Evolutionary conservation across 257 asterid species (phyloP).

Genomic region (Leptodermis oblonga): DNA sequence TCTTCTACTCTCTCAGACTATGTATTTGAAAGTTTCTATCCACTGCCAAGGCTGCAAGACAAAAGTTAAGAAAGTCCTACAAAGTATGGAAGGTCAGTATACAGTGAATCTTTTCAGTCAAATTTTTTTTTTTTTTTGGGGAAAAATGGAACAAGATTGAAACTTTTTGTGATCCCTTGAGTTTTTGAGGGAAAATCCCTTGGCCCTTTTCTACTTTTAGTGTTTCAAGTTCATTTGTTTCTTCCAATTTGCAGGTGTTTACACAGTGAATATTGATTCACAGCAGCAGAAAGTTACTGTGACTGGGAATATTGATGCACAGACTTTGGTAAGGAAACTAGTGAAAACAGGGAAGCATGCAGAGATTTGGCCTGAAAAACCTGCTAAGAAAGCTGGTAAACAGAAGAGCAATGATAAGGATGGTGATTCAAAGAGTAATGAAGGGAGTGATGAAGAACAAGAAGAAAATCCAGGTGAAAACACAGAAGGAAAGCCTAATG

Average conservation of each 20-base stretch:
- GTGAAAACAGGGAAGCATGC: constrained; percentile 64
- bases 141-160: not conserved
- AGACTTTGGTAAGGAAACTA: constrained; percentile 56
- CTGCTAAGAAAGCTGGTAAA: constrained; percentile 37
- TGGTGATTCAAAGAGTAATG: constrained; percentile 22
- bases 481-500: constrained; percentile 21
- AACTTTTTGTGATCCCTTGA: not conserved
- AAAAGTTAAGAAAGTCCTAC: constrained; percentile 76
- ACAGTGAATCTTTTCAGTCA: not conserved
- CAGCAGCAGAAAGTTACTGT: constrained; percentile 74
- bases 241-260: constrained; percentile 50
- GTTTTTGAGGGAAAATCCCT: not conserved
- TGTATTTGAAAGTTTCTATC: constrained; percentile 76
- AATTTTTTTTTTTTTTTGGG: not conserved
- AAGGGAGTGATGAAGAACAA: constrained; percentile 43
- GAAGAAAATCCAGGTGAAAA: constrained; percentile 30
- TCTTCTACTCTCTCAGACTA: constrained; percentile 43
- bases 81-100: constrained; percentile 58
- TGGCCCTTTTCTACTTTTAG: not conserved
- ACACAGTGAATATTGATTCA: constrained; percentile 48
- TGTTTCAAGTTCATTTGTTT: not conserved
- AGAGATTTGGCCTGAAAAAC: constrained; percentile 68
- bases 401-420: constrained; percentile 13
- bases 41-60: constrained; percentile 88
- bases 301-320: constrained; percentile 65